phyloP scores from a whole-genome alignment of 2,329 filamentous ascomycete genomes.

The Penicillium polonicum region DNA sequence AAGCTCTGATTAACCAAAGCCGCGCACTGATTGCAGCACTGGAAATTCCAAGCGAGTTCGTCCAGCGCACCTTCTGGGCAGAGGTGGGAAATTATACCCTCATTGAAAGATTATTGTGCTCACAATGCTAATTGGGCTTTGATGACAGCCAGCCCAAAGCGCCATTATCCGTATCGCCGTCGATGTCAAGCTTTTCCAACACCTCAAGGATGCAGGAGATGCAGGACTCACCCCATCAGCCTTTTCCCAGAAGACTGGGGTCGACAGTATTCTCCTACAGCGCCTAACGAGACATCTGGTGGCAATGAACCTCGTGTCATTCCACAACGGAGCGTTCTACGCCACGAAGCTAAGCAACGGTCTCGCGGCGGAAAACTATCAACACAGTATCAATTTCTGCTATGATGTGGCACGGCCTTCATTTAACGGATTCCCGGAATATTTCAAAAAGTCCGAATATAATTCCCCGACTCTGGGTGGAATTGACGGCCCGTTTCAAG shows the following conservation, averaged over 20 bases:
- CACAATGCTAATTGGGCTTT: not conserved
- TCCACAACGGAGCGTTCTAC: slow-evolving; percentile 25
- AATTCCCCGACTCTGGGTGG: slow-evolving; percentile 22
- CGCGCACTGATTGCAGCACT: slow-evolving; percentile 36
- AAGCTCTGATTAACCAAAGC: slow-evolving; percentile 39
- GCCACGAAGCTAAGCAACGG: slow-evolving; percentile 34
- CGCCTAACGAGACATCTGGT: slow-evolving; percentile 41
- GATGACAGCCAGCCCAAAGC: slow-evolving; percentile 30
- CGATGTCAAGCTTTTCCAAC: slow-evolving; percentile 38
- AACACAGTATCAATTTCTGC: slow-evolving; percentile 39
- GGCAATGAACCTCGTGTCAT: slow-evolving; percentile 39
- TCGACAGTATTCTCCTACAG: slow-evolving; percentile 29
- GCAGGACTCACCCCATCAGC: slow-evolving; percentile 25
- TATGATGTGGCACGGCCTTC: slow-evolving; percentile 38
- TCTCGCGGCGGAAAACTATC: slow-evolving; percentile 37
- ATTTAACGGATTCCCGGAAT: slow-evolving; percentile 36
- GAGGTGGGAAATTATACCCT: slow-evolving; percentile 30
- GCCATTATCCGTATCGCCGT: slow-evolving; percentile 40
- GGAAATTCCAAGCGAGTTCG: slow-evolving; percentile 41
- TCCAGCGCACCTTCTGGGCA: slow-evolving; percentile 40
- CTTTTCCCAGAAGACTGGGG: slow-evolving; percentile 32
- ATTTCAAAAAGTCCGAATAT: slow-evolving; percentile 34
- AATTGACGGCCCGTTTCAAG: slow-evolving; percentile 39
- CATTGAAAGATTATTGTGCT: not conserved
- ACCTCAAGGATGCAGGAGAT: slow-evolving; percentile 28